A percentile compares a stretch with the other conserved stretches of the same genome.
Evolutionary conservation across 2,329 filamentous ascomycete species (phyloP).

Genomic region (Pyrenochaeta sp.): DNA sequence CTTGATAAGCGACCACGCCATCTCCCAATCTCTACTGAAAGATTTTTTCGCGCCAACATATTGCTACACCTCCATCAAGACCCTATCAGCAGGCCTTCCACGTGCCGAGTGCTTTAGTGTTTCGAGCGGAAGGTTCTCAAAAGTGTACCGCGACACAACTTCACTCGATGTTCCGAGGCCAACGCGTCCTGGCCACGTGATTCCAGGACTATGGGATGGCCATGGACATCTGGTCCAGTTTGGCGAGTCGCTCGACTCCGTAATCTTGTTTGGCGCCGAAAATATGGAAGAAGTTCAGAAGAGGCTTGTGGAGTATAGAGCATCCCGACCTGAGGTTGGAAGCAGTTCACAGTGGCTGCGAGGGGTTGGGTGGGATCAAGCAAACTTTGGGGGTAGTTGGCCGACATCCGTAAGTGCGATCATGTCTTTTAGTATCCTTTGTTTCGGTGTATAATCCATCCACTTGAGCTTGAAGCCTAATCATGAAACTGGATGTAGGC

Average conservation of each 20-base stretch:
- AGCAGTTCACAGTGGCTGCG: slow-evolving; percentile 67
- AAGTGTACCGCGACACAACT: slow-evolving; percentile 52
- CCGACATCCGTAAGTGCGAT: slow-evolving; percentile 65
- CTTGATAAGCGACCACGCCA: slow-evolving; percentile 21
- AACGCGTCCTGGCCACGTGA: slow-evolving; percentile 59
- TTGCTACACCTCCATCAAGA: slow-evolving; percentile 57
- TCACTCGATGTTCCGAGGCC: slow-evolving; percentile 43
- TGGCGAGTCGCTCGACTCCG: slow-evolving; percentile 71
- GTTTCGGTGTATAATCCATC: too few relatives aligned
- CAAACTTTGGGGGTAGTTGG: slow-evolving; percentile 66
- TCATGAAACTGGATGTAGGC: not conserved
- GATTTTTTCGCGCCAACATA: slow-evolving; percentile 40
- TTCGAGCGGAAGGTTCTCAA: slow-evolving; percentile 58
- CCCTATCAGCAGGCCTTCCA: slow-evolving; percentile 49
- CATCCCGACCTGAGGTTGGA: slow-evolving; percentile 60
- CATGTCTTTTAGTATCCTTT: too few relatives aligned
- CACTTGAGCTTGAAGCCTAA: not conserved
- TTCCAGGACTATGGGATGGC: slow-evolving; percentile 74
- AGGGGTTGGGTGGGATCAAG: slow-evolving; percentile 76
- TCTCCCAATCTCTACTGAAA: slow-evolving; percentile 31
- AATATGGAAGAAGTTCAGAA: slow-evolving; percentile 63
- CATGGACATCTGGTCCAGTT: slow-evolving; percentile 73
- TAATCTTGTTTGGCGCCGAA: slow-evolving; percentile 67
- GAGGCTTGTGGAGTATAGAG: slow-evolving; percentile 62
- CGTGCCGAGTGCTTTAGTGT: slow-evolving; percentile 64